Conservation (phyloP, 2,329 filamentous ascomycete species). For the Monosporascus sp. region DNA sequence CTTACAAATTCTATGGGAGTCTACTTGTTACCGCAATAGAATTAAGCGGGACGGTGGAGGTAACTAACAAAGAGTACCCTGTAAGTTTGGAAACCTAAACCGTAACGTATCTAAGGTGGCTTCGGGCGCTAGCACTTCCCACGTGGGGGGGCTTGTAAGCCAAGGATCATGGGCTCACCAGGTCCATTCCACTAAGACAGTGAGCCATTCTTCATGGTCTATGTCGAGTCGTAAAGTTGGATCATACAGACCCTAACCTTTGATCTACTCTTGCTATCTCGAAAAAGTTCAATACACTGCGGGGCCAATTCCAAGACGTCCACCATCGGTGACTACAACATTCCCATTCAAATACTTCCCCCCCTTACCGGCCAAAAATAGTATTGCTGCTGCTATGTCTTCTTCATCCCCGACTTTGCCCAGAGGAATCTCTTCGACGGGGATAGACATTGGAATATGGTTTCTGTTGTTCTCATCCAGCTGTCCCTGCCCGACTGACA, state of each 20-base stretch:
- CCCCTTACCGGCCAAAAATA: slow-evolving; percentile 9
- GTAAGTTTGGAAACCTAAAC: too few relatives aligned
- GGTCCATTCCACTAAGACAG: too few relatives aligned
- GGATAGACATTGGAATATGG: slow-evolving; percentile 4
- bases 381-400: slow-evolving; percentile 10
- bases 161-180: too few relatives aligned
- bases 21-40: too few relatives aligned
- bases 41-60: too few relatives aligned
- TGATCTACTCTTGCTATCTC: not conserved
- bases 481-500: slow-evolving; percentile 6
- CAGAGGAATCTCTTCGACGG: slow-evolving; percentile 6
- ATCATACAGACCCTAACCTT: not conserved
- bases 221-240: too few relatives aligned
- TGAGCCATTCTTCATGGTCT: too few relatives aligned
- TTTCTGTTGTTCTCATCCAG: slow-evolving; percentile 7
- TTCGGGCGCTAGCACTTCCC: too few relatives aligned
- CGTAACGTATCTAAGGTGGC: too few relatives aligned
- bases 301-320: slow-evolving; percentile 6
- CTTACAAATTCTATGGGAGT: too few relatives aligned
- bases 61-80: too few relatives aligned
- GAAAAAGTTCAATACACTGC: slow-evolving; percentile 5
- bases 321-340: slow-evolving; percentile 10
- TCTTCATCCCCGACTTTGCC: slow-evolving; percentile 9
- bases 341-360: slow-evolving; percentile 10
- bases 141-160: too few relatives aligned